These are phyloP conservation scores for Rhodotorula sp. DNA, from an alignment of 1,284 basidiomycete species.

Conservation along the genomic window DNA sequence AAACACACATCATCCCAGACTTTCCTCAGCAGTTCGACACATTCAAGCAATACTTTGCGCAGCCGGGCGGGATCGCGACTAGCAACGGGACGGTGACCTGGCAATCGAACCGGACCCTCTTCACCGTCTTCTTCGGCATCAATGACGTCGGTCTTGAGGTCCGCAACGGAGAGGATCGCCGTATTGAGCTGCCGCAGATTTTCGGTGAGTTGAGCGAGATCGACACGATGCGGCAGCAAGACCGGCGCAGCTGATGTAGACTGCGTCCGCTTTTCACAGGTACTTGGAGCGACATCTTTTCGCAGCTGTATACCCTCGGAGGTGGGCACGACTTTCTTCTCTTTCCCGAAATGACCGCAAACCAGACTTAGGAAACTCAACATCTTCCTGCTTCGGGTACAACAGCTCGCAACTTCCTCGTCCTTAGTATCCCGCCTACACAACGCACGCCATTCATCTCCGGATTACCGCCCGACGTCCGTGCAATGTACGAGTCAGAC, in stretches of 20 bases:
- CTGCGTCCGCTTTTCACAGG: neutral
- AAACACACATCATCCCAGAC: neutral
- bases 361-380: neutral
- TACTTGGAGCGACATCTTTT: neutral
- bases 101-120: constrained; percentile 14
- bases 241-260: no score
- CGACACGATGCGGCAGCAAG: no score
- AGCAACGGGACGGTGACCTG: neutral
- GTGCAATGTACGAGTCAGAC: neutral
- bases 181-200: neutral
- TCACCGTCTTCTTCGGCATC: constrained; percentile 29
- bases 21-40: constrained; percentile 15
- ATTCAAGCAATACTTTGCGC: constrained; percentile 16
- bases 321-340: neutral
- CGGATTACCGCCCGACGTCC: neutral
- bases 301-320: neutral
- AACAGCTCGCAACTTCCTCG: constrained; percentile 19
- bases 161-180: neutral
- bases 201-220: constrained; percentile 1
- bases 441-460: neutral
- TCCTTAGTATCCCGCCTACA: constrained; percentile 23
- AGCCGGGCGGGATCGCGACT: neutral
- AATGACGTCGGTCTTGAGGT: constrained; percentile 25
- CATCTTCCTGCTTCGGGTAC: no score
- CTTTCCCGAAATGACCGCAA: neutral